Evolutionary conservation across 768 basidiomycete species (phyloP).

Genomic region (Pleurotus eryngii): DNA sequence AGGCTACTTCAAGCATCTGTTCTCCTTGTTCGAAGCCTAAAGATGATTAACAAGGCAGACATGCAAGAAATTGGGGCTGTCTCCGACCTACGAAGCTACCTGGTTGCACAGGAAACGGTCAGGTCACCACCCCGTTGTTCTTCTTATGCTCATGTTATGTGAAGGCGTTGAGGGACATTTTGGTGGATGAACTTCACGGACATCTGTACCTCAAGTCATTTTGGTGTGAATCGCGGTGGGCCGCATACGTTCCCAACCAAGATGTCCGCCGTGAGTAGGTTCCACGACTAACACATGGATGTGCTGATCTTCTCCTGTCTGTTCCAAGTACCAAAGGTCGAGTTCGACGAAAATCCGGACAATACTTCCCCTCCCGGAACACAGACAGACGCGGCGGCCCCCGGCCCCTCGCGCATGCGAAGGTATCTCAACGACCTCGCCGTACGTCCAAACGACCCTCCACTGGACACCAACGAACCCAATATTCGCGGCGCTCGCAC

Average conservation of each 20-base stretch:
- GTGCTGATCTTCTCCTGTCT: neutral
- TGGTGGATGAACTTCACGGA: constrained; percentile 92
- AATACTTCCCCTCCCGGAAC: constrained; percentile 26
- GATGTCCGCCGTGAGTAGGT: constrained; percentile 53
- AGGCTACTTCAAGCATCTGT: constrained; percentile 85
- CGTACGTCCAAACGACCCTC: constrained; percentile 75
- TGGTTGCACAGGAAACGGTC: constrained; percentile 83
- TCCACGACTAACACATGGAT: constrained; percentile 1
- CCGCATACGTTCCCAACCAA: constrained; percentile 78
- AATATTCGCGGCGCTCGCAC: constrained; percentile 22
- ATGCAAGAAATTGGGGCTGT: constrained; percentile 96
- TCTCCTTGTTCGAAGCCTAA: constrained; percentile 82
- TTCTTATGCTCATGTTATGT: constrained; percentile 3
- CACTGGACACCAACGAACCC: constrained; percentile 56
- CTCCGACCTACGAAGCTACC: constrained; percentile 81
- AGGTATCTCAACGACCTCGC: constrained; percentile 65
- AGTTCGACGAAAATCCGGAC: constrained; percentile 51
- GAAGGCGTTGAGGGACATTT: constrained; percentile 86
- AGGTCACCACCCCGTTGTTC: constrained; percentile 15
- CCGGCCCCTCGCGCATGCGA: constrained; percentile 48
- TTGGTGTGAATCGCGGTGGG: constrained; percentile 94
- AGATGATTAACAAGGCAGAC: constrained; percentile 87
- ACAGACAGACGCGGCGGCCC: constrained; percentile 33
- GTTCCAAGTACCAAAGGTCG: constrained; percentile 58
- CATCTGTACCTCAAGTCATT: constrained; percentile 97